Conservation (phyloP, 2,329 filamentous ascomycete genomes). For the Fusarium proliferatum region DNA sequence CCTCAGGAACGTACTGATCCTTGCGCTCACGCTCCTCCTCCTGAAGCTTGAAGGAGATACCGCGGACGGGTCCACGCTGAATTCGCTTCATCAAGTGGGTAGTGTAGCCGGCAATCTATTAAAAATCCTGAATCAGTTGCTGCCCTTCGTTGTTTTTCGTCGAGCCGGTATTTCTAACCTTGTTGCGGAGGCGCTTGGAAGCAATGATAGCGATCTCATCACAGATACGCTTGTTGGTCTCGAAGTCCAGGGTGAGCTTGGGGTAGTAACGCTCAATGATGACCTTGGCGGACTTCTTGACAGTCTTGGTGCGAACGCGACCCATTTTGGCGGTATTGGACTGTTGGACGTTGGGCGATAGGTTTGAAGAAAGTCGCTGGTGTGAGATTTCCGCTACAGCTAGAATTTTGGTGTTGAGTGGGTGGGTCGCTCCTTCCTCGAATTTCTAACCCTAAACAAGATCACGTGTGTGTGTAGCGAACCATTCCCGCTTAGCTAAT, state of each 20-base stretch:
- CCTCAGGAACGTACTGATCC: slow-evolving; percentile 99
- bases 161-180: slow-evolving; percentile 67
- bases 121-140: slow-evolving; percentile 34
- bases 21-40: slow-evolving; percentile 99
- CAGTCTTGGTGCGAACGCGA: slow-evolving; percentile 77
- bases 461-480: slow-evolving; percentile 28
- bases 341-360: slow-evolving; percentile 51
- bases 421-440: not conserved
- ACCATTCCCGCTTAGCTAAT: not conserved
- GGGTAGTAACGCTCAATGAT: slow-evolving; percentile 99
- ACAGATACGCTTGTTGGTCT: slow-evolving; percentile 99
- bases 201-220: slow-evolving; percentile 99
- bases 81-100: slow-evolving; percentile 99
- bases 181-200: slow-evolving; percentile 99
- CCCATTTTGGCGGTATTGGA: slow-evolving; percentile 71
- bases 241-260: slow-evolving; percentile 98
- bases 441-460: not conserved
- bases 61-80: slow-evolving; percentile 97
- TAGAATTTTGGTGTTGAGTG: slow-evolving; percentile 45
- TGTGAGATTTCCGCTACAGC: slow-evolving; percentile 35
- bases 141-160: not conserved
- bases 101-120: slow-evolving; percentile 95
- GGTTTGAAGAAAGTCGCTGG: slow-evolving; percentile 46
- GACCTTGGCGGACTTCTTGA: slow-evolving; percentile 92
- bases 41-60: slow-evolving; percentile 99